A percentile compares a stretch with the other conserved stretches of the same genome.
phyloP scores from a whole-genome alignment of 2,329 filamentous ascomycete species.

The Colletotrichum ledebouriae region DNA sequence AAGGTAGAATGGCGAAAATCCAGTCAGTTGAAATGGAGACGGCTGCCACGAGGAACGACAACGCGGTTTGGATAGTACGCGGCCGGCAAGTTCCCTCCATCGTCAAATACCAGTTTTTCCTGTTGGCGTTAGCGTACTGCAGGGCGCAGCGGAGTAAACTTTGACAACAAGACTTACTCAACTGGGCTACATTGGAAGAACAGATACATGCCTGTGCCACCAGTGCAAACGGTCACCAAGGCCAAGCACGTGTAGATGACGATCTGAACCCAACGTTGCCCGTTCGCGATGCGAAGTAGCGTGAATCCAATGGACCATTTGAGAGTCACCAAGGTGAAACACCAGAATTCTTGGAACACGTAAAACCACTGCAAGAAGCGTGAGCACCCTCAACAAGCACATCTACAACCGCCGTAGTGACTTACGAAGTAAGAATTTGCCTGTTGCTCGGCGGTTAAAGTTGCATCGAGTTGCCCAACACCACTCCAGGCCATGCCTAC shows the following conservation, averaged over 20 bases:
- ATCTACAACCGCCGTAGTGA: not conserved
- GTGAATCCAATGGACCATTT: conserved; percentile 40
- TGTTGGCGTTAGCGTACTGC: not conserved
- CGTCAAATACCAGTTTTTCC: conserved; percentile 29
- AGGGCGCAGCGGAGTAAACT: fast-evolving
- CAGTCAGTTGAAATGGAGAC: conserved; percentile 38
- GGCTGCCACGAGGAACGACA: conserved; percentile 37
- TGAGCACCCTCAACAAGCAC: not conserved
- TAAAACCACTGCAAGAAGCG: conserved; percentile 27
- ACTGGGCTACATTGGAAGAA: conserved; percentile 37
- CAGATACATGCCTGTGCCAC: conserved; percentile 41
- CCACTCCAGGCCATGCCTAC: conserved; percentile 41
- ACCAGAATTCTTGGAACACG: conserved; percentile 39
- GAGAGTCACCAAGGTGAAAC: conserved; percentile 32
- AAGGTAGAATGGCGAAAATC: conserved; percentile 36
- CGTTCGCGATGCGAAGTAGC: conserved; percentile 33
- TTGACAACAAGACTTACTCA: conserved; percentile 19
- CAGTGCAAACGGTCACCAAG: conserved; percentile 34
- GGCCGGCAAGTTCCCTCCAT: conserved; percentile 25
- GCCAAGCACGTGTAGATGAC: conserved; percentile 34
- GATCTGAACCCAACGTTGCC: conserved; percentile 35
- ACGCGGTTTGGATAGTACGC: conserved; percentile 31
- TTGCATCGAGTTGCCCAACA: conserved; percentile 31
- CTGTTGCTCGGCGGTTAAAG: conserved; percentile 20
- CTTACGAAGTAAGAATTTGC: conserved; percentile 33